Evolutionary conservation across 179 eudicot genomes (phyloP).

Genomic region (Patellifolia procumbens): DNA sequence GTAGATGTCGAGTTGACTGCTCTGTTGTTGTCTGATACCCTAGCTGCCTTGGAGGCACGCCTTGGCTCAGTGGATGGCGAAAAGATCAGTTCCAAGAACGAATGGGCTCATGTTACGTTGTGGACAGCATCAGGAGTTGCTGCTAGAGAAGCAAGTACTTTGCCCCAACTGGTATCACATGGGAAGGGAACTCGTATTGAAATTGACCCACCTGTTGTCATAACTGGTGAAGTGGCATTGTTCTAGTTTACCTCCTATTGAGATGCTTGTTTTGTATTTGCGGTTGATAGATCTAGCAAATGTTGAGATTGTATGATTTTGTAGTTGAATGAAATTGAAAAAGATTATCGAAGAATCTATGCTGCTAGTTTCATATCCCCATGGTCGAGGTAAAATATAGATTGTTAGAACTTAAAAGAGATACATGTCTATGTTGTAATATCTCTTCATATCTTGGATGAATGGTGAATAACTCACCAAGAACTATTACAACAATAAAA

Average conservation of each 20-base stretch:
- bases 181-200: constrained; percentile 73
- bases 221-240: constrained; percentile 61
- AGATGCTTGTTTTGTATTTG: background rate
- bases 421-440: too few species aligned
- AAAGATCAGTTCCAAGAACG: constrained; percentile 55
- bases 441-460: too few species aligned
- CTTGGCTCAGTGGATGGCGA: constrained; percentile 81
- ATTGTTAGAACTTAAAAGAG: too few species aligned
- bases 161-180: constrained; percentile 59
- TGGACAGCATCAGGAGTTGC: constrained; percentile 74
- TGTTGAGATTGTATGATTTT: background rate
- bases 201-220: constrained; percentile 61
- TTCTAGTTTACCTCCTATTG: constrained; percentile 27
- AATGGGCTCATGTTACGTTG: constrained; percentile 89
- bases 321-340: background rate
- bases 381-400: too few species aligned
- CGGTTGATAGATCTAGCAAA: background rate
- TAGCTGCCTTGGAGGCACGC: constrained; percentile 79
- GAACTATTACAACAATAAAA: too few species aligned
- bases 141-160: constrained; percentile 69
- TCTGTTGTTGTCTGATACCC: constrained; percentile 59
- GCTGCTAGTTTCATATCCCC: too few species aligned
- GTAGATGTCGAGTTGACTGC: constrained; percentile 71
- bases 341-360: background rate
- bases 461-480: too few species aligned